These are phyloP conservation scores for Sarocladium strictum DNA, from an alignment of 2,329 filamentous ascomycete species.

Conservation along the genomic window DNA sequence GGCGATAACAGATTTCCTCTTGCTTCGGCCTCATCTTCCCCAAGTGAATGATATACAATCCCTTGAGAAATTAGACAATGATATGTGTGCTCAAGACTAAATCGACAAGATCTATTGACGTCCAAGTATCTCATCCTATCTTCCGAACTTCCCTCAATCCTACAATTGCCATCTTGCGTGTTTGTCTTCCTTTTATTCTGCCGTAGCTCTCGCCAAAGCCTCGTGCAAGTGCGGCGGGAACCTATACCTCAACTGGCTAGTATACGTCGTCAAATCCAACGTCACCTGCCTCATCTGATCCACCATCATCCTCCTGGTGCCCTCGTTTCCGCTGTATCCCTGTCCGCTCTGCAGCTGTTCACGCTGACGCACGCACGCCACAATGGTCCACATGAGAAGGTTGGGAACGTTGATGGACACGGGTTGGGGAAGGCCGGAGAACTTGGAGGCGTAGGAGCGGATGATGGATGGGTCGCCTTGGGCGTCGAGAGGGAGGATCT, in stretches of 20 bases:
- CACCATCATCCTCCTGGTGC: slow-evolving; percentile 56
- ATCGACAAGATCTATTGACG: neutral
- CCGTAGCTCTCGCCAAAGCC: slow-evolving; percentile 74
- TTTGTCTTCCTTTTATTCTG: slow-evolving; percentile 44
- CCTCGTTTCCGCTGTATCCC: slow-evolving; percentile 64
- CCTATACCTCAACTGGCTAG: slow-evolving; percentile 85
- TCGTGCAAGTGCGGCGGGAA: slow-evolving; percentile 84
- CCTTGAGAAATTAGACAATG: too few relatives aligned
- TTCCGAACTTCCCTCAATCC: too few relatives aligned
- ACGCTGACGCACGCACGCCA: slow-evolving; percentile 75
- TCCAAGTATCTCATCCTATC: neutral
- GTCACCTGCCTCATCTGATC: slow-evolving; percentile 73
- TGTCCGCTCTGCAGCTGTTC: slow-evolving; percentile 63
- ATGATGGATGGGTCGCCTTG: slow-evolving; percentile 71
- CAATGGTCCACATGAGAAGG: slow-evolving; percentile 88
- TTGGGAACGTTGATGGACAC: slow-evolving; percentile 87
- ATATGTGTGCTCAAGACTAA: too few relatives aligned
- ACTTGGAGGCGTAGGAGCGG: slow-evolving; percentile 73
- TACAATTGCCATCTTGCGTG: too few relatives aligned
- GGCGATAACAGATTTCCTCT: too few relatives aligned
- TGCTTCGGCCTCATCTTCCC: too few relatives aligned
- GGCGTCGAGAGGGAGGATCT: slow-evolving; percentile 75
- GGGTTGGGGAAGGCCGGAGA: slow-evolving; percentile 70
- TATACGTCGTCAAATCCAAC: slow-evolving; percentile 88
- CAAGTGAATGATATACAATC: too few relatives aligned